These are phyloP conservation scores for Aspergillus aculeatinus DNA, from an alignment of 2,329 filamentous ascomycete genomes.

Conservation along the genomic window DNA sequence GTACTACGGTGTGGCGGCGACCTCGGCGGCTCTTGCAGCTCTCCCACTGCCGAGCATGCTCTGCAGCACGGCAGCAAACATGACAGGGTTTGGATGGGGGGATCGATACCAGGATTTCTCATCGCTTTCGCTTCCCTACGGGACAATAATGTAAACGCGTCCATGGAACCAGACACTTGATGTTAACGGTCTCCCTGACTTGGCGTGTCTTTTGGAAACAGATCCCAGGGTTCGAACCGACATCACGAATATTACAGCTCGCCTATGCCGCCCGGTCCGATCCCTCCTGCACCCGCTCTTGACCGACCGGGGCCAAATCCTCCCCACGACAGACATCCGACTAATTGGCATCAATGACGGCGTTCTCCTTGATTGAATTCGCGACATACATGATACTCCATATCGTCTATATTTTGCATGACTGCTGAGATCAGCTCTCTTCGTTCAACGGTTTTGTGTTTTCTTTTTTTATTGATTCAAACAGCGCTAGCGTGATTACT, in stretches of 20 bases:
- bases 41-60: constrained; percentile 86
- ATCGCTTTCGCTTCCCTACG: constrained; percentile 52
- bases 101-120: constrained; percentile 82
- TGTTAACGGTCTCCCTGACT: constrained; percentile 29
- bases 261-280: neutral
- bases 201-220: constrained; percentile 24
- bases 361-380: constrained; percentile 52
- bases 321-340: constrained; percentile 40
- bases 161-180: constrained; percentile 34
- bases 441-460: constrained; percentile 25
- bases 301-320: constrained; percentile 37
- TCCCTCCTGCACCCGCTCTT: neutral
- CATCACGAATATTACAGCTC: constrained; percentile 9
- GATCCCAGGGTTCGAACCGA: constrained; percentile 21
- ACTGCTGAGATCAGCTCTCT: constrained; percentile 26
- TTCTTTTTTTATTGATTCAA: constrained; percentile 9
- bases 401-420: constrained; percentile 40
- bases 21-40: constrained; percentile 70
- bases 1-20: constrained; percentile 78
- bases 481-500: constrained; percentile 37
- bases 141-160: constrained; percentile 68
- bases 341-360: constrained; percentile 55
- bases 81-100: constrained; percentile 75
- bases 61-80: constrained; percentile 76
- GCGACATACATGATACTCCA: constrained; percentile 44